Base-by-base conservation (phyloP, 2,329 filamentous ascomycete genomes). In the Phialocephala subalpina region DNA sequence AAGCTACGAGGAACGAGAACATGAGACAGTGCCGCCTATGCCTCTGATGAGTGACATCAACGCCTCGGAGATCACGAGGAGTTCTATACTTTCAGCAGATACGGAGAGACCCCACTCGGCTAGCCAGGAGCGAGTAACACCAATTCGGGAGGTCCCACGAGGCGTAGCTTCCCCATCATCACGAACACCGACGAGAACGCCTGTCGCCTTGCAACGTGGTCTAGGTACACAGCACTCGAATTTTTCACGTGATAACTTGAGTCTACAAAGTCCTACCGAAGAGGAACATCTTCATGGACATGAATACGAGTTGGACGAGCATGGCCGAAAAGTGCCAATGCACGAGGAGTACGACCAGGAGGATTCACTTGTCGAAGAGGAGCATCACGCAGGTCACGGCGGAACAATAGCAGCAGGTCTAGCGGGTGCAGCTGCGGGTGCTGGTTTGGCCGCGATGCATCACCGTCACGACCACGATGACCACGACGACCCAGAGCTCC, bases 1-100 rank as follows among this genome's bases (percentile, higher is more conserved):
- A 14, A 84, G 84, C 12, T 82, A 84, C 45, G 85, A 86, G 6
- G 82, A 86, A 33, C 74, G 71, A 66, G 82, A 78, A 70, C 84
- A 87, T 60, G 82, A 88, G 58, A 86, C 92, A 14, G 78, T 80
- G 5, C 91, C 94, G 7, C 92, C 92, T 6, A 93, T 97, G 90
- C 95, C 95, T 2, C 84, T 97, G 68, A 90, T 92, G 78, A 97
- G 94, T 78, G 92, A 93, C 63, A 87, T 97, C 64, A 91, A 92
- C 70, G 88, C 92, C 49, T 97, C 95, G 0, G 94, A 97, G 60
- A 79, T 97, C 63, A 98, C 95, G 0, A 86, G 95, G 72, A 91
- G 91, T 18, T 97, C 95, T 0, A 92, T 98, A 62, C 80, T 96
- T 20, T 96, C 94, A 5, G 92, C 92, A 35, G 89, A 92, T 33